Percentiles rank a stretch among this genome's conserved stretches.
Evolutionary conservation across 495 filamentous ascomycete genomes (phyloP).

Genomic region (Neurospora sp.): DNA sequence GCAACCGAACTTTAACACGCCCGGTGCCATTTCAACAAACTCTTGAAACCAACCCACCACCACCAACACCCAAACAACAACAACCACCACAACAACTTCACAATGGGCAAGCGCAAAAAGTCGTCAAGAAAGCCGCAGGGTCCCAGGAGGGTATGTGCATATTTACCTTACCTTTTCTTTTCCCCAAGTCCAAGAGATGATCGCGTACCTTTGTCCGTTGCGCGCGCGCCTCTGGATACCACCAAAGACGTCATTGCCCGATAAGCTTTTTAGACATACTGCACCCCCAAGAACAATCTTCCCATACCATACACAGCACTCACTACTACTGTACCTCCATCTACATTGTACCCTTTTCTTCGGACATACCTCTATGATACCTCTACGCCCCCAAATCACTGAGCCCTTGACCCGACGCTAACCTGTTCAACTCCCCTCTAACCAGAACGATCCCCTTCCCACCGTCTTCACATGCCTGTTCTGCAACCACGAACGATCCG

Average conservation of each 20-base stretch:
- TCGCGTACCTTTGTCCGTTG: not conserved
- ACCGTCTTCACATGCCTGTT: conserved; percentile 92
- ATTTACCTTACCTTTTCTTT: not conserved
- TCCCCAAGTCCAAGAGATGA: not conserved
- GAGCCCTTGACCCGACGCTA: not conserved
- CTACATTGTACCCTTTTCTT: not conserved
- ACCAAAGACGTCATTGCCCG: not conserved
- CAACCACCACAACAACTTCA: not conserved
- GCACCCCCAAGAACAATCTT: not conserved
- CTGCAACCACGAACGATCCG: conserved; percentile 92
- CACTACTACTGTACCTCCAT: not conserved
- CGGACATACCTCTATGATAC: too few relatives aligned
- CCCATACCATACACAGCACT: not conserved
- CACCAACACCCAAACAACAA: not conserved
- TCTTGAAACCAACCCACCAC: not conserved
- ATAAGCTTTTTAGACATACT: not conserved
- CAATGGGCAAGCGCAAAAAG: conserved; percentile 90
- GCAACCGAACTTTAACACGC: not conserved
- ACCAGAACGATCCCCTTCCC: conserved; percentile 74
- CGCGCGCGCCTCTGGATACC: not conserved
- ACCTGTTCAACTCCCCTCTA: not conserved
- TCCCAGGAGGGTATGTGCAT: conserved; percentile 61
- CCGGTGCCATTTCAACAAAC: not conserved
- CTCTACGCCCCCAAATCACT: too few relatives aligned
- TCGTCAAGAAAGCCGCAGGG: conserved; percentile 72